A percentile compares a stretch with the other conserved stretches of the same genome.
Conservation (phyloP, 108 stramenopile genomes). For the Discostella stelligeroides region DNA sequence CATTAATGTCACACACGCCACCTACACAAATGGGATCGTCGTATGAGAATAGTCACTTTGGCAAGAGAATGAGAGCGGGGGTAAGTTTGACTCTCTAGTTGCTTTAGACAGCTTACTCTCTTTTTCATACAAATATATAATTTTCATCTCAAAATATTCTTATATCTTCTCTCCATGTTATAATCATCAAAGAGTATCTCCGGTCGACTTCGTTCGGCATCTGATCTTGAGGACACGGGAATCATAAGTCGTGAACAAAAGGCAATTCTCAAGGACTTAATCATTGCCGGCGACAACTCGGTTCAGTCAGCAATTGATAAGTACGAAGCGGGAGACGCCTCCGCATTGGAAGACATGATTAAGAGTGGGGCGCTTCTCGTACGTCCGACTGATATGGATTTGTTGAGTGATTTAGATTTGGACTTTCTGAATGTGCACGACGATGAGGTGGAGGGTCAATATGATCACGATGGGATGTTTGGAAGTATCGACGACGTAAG, state of each 20-base stretch:
- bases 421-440: conserved; percentile 81
- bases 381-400: conserved; percentile 68
- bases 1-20: conserved; percentile 67
- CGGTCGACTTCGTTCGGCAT: conserved; percentile 76
- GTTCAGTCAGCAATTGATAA: conserved; percentile 85
- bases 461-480: conserved; percentile 30
- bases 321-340: conserved; percentile 84
- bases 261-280: conserved; percentile 88
- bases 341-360: conserved; percentile 75
- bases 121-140: too few species aligned
- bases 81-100: conserved; percentile 45
- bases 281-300: conserved; percentile 83
- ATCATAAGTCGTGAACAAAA: conserved; percentile 84
- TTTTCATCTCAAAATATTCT: too few species aligned
- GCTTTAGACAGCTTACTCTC: background rate
- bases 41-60: conserved; percentile 82
- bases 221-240: conserved; percentile 86
- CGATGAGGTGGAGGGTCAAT: conserved; percentile 39
- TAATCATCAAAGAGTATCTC: conserved; percentile 66
- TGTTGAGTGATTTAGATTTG: conserved; percentile 86
- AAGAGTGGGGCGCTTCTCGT: conserved; percentile 61
- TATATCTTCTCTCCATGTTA: background rate
- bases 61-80: conserved; percentile 79
- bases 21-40: conserved; percentile 64
- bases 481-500: conserved; percentile 33